Evolutionary conservation across 2,329 filamentous ascomycete species (phyloP), one percentile per base, ranked within the genome.

Genomic region (Microdochium paspali): DNA sequence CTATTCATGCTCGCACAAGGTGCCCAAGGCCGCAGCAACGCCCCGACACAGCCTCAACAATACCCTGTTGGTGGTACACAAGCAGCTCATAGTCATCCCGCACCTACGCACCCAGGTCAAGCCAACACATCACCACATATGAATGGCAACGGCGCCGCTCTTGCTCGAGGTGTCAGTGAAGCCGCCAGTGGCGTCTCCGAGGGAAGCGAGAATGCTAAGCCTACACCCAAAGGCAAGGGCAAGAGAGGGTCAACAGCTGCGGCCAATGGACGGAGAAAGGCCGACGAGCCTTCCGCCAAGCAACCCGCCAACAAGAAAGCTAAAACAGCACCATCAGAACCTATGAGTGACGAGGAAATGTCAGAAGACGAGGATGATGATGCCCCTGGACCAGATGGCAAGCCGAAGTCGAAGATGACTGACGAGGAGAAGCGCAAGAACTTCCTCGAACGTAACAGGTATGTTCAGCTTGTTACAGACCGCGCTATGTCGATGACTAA

Each of bases 371-470:
- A 77, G 4, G 51, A 57, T 58, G 50, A 72, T 68, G 46, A 74
- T 46, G 77, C 73, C 44, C 76, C 79, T 45, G 73, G 79, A 5
- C 76, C 73, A 25, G 72, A 79, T 44, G 71, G 74, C 35, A 80
- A 84, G 57, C 71, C 73, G 39, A 85, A 82, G 65, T 61, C 66
- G 0, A 96, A 95, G 73, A 95, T 96, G 89, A 96, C 90, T 0
- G 93, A 97, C 48, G 93, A 97, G 61, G 93, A 98, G 71, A 98
- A 98, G 73, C 80, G 93, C 39, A 95, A 94, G 71, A 98, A 97
- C 64, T 98, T 98, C 66, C 73, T 98, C 2, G 93, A 98, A 62
- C 79, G 93, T 24, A 98, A 98, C 66, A 83, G 91, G 91, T 95
- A 80, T 59, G 80, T 70, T 44, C 24, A 46, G 40, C 44, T 7